These are phyloP conservation scores for Chaetomiaceae sp. DNA, from an alignment of 2,329 filamentous ascomycete species.

Conservation along the genomic window DNA sequence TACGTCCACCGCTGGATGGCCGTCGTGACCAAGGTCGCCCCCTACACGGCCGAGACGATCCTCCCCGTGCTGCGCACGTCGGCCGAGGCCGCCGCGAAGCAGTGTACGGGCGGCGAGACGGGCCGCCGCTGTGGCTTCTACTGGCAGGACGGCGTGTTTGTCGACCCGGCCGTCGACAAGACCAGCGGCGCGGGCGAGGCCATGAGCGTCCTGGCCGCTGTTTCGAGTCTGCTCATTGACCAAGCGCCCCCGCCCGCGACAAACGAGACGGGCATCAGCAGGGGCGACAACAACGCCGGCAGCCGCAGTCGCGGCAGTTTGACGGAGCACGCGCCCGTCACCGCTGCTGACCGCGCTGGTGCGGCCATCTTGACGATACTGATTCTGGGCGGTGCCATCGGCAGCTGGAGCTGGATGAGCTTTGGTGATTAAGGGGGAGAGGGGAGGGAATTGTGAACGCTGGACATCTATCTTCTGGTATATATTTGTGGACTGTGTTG, in stretches of 20 bases:
- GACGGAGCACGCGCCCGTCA: conserved; percentile 35
- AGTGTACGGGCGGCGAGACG: conserved; percentile 56
- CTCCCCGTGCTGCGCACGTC: conserved; percentile 54
- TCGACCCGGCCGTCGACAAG: conserved; percentile 37
- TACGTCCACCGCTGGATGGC: conserved; percentile 63
- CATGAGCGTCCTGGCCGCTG: conserved; percentile 52
- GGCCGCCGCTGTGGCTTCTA: conserved; percentile 62
- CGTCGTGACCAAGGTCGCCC: conserved; percentile 56
- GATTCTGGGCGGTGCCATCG: conserved; percentile 37
- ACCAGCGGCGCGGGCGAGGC: conserved; percentile 50
- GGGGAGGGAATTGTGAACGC: not conserved
- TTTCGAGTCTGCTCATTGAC: conserved; percentile 48
- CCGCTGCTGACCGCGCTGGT: conserved; percentile 42
- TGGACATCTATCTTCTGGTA: conserved; percentile 5
- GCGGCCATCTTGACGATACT: conserved; percentile 46
- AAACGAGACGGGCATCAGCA: conserved; percentile 44
- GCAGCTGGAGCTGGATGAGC: conserved; percentile 47
- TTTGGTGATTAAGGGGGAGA: conserved; percentile 19
- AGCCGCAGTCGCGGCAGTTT: conserved; percentile 25
- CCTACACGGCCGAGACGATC: conserved; percentile 51
- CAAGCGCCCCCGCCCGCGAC: conserved; percentile 40
- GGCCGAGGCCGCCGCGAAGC: conserved; percentile 53
- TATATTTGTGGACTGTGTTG: not conserved
- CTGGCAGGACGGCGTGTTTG: conserved; percentile 46
- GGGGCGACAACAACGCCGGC: conserved; percentile 39